Evolutionary conservation across 768 basidiomycete genomes (phyloP), one percentile per base, ranked within the genome.

Genomic region (Phylloporus rhodoxanthus): DNA sequence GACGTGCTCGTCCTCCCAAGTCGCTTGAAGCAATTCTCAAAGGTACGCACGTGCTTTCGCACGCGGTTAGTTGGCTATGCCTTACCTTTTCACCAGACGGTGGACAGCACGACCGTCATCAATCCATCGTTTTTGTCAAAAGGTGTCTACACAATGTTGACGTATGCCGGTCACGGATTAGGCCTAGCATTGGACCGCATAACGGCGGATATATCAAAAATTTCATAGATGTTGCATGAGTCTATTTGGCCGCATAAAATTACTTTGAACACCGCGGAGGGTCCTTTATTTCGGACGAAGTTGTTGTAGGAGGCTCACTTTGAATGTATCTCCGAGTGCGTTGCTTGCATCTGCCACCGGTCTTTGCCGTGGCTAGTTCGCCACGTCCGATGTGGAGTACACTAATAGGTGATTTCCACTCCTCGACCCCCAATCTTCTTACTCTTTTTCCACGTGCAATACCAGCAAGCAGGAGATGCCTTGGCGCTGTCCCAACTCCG

Each of bases 1-100:
- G 88, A 95, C 62, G 79, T 98, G 4, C 71, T 98, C 37, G 79
- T 99, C 40, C 62, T 94, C 1, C 92, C 96, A 0, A 94, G 92
- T 65, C 77, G 84, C 43, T 72, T 98, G 45, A 93, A 90, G 67
- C 86, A 93, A 17, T 98, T 98, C 63, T 75, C 81, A 15, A 95
- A 92, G 79, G 93, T 91, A 20, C 34, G 73, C 56, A 57, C 38
- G 38, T 21, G 13, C 4, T 11, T 29, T 23, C 2, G 19, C 25
- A 10, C 14, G 28, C 15, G n/a, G 14, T 32, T 29, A 20, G 15
- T 11, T n/a, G 14, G 20, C 46, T 15, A 5, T 20, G 14, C 42
- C 5, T 55, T 32, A 52, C 42, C 7, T 7, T 33, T 26, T 20
- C 8, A 39, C 13, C 54, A 96, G 94, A 73, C 78, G 44, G 82